Evolutionary conservation across 2,329 filamentous ascomycete genomes (phyloP), one percentile per base, ranked within the genome.

Genomic region (Annulohypoxylon truncatum): DNA sequence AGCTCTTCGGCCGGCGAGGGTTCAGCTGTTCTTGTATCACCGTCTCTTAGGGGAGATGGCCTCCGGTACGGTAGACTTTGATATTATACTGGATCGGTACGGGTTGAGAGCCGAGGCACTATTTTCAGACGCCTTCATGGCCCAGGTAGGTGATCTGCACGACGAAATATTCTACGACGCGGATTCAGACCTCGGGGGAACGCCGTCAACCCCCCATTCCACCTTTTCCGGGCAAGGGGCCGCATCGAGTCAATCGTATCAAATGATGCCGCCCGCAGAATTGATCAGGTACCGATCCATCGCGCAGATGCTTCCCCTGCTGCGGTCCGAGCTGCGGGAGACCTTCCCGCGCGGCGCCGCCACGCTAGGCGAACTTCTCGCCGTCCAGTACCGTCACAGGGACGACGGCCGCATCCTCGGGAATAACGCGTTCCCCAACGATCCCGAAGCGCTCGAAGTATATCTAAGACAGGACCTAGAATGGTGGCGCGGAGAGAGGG

Each of bases 11-110:
- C 92, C 93, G 0, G 92, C 94, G 0, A 88, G 90, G 72, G 90
- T 97, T 65, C 96, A 99, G 76, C 83, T 98, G 0, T 94, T 96
- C 79, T 82, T 98, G 0, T 99, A 98, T 76, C 94, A 95, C 70
- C 89, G 90, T 24, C 89, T 98, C 56, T 83, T 99, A n/a, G 88
- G 89, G 8, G 85, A 89, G 2, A 88, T 98, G 73, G 92, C 91
- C 0, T 85, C 87, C 0, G 90, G 90, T 52, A 84, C 85, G 6
- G 84, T 97, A 0, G 87, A 93, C 61, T 92, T 93, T 33, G 79
- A 87, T 18, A 80, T 83, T 0, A 83, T 98, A 0, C 89, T 95
- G 62, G 77, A 83, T 5, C 89, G 94, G 0, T 96, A 97, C 71
- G 82, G 84, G 0, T 82, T 97, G 6, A 84, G 92, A 28, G 79